Evolutionary conservation across 345 rosid species (phyloP).

Genomic region (Citrus unshiu): DNA sequence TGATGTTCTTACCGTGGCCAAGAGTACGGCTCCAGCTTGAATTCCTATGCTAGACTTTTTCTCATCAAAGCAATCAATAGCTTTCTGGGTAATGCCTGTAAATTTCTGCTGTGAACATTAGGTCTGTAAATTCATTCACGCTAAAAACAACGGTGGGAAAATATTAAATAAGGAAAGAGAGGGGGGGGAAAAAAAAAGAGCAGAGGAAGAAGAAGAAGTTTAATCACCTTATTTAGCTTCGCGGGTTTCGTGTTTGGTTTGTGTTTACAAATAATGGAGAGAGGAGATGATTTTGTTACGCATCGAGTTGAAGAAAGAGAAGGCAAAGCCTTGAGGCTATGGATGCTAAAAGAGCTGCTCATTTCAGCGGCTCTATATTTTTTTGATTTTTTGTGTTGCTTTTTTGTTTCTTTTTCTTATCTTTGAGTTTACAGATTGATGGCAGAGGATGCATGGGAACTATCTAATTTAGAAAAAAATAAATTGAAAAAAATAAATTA

Average conservation of each 20-base stretch:
- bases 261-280: slow-evolving; percentile 21
- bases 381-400: not conserved
- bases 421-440: not conserved
- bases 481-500: not conserved
- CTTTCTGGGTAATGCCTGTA: slow-evolving; percentile 19
- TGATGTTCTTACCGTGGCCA: slow-evolving; percentile 41
- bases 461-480: no score
- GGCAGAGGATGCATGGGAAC: not conserved
- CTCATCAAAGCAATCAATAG: slow-evolving; percentile 11
- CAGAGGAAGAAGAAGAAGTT: not conserved
- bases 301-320: slow-evolving; percentile 25
- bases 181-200: no score
- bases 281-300: slow-evolving; percentile 15
- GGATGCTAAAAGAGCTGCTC: slow-evolving; percentile 36
- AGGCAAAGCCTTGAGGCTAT: slow-evolving; percentile 34
- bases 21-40: slow-evolving; percentile 47
- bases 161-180: not conserved
- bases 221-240: slow-evolving; percentile 25
- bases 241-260: slow-evolving; percentile 13
- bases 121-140: not conserved
- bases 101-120: slow-evolving; percentile 20
- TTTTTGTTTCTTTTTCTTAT: slow-evolving; percentile 10
- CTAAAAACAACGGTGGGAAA: not conserved
- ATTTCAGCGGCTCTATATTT: slow-evolving; percentile 14
- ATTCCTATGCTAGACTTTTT: slow-evolving; percentile 46